Evolutionary conservation across 75 land plant species (phyloP).

Genomic region (Larix kaempferi): DNA sequence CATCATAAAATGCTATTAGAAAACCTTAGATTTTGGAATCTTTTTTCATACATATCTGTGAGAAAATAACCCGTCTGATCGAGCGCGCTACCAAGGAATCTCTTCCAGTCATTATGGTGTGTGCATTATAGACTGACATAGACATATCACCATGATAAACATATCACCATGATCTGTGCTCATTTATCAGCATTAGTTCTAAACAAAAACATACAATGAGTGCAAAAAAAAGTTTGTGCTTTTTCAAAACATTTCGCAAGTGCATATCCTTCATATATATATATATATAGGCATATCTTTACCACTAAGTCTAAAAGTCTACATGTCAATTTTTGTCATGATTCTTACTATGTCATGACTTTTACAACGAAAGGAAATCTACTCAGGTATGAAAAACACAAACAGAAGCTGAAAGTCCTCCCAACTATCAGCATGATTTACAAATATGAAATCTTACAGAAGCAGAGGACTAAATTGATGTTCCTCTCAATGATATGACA

Average conservation of each 20-base stretch:
- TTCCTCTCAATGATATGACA: not conserved
- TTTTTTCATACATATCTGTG: too few species aligned
- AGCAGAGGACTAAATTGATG: not conserved
- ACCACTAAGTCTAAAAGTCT: not conserved
- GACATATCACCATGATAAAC: too few species aligned
- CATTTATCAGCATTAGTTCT: not conserved
- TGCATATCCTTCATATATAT: not conserved
- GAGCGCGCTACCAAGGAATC: too few species aligned
- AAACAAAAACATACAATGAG: not conserved
- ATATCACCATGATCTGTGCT: not conserved
- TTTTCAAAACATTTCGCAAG: not conserved
- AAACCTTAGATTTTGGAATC: not conserved
- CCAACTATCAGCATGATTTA: slow-evolving; percentile 2
- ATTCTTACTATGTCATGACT: not conserved
- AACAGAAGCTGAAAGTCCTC: not conserved
- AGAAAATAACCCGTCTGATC: too few species aligned
- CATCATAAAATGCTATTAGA: not conserved
- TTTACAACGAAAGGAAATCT: not conserved
- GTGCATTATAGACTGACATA: not conserved
- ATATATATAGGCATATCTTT: too few species aligned
- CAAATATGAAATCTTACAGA: not conserved
- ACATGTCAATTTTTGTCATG: not conserved
- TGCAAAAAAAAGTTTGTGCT: not conserved
- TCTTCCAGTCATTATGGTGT: too few species aligned
- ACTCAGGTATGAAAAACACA: not conserved